Evolutionary conservation across 1,139 yeast species (phyloP).

Genomic region (Taphrina sp.): DNA sequence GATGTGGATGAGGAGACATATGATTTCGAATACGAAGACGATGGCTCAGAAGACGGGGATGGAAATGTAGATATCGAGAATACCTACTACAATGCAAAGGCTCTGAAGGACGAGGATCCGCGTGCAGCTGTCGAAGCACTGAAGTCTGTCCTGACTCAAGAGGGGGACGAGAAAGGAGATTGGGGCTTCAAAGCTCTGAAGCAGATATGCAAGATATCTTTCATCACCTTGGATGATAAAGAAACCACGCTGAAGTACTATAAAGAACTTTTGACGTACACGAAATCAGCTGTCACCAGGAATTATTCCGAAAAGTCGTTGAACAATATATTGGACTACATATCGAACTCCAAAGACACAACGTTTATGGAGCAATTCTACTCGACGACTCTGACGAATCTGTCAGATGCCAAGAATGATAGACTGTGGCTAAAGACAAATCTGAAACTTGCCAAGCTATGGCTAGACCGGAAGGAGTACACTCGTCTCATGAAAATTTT

Average conservation of each 20-base stretch:
- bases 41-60: constrained; percentile 48
- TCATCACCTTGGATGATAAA: constrained; percentile 43
- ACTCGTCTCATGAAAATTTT: constrained; percentile 45
- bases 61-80: constrained; percentile 49
- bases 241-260: constrained; percentile 45
- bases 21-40: constrained; percentile 66
- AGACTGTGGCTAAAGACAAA: constrained; percentile 59
- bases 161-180: constrained; percentile 41
- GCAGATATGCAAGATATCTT: constrained; percentile 61
- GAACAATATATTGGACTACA: constrained; percentile 55
- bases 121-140: constrained; percentile 52
- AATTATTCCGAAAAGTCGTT: constrained; percentile 64
- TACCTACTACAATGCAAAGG: constrained; percentile 62
- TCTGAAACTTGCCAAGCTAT: constrained; percentile 53
- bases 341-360: constrained; percentile 42
- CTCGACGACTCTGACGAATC: constrained; percentile 41
- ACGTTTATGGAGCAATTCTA: constrained; percentile 43
- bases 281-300: constrained; percentile 44
- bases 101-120: constrained; percentile 60
- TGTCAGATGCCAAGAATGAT: constrained; percentile 47
- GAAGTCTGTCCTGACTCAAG: constrained; percentile 44
- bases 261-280: constrained; percentile 43
- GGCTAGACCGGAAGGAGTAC: constrained; percentile 46
- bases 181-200: constrained; percentile 60
- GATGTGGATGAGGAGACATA: constrained; percentile 44